These are phyloP conservation scores for Citeromyces nyonsensis DNA, from an alignment of 805 yeast genomes.

Conservation along the genomic window DNA sequence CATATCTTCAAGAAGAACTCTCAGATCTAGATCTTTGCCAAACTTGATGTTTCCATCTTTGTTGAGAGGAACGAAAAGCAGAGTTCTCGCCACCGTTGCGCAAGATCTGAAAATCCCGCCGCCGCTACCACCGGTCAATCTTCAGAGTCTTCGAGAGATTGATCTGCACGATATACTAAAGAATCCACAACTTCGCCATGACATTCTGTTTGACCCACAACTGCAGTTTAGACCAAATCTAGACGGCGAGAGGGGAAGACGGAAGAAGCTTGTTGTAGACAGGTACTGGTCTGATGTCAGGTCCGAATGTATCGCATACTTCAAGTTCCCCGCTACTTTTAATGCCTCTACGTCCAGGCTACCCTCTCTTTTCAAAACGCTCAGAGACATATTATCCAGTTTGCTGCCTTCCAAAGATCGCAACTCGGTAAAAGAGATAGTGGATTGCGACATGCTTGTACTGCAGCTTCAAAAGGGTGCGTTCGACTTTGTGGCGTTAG, in stretches of 20 bases:
- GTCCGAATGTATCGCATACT: constrained; percentile 22
- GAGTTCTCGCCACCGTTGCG: constrained; percentile 1
- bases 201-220: constrained; percentile 82
- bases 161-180: constrained; percentile 79
- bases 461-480: constrained; percentile 63
- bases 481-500: constrained; percentile 56
- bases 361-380: constrained; percentile 61
- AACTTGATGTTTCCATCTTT: constrained; percentile 14
- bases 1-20: constrained; percentile 10
- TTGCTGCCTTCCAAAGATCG: constrained; percentile 71
- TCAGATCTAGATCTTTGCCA: constrained; percentile 18
- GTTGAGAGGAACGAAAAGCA: background rate
- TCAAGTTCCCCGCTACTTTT: constrained; percentile 9
- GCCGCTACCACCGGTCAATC: constrained; percentile 68
- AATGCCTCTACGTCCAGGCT: constrained; percentile 22
- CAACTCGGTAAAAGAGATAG: constrained; percentile 44
- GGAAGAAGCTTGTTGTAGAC: constrained; percentile 63
- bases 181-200: constrained; percentile 88
- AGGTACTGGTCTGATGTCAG: constrained; percentile 74
- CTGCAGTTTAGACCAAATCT: constrained; percentile 82
- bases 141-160: constrained; percentile 70
- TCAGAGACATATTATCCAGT: constrained; percentile 59
- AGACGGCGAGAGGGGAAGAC: constrained; percentile 80
- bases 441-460: constrained; percentile 61
- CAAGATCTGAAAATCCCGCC: constrained; percentile 13